Percentiles rank a stretch among this genome's conserved stretches.
phyloP scores from a whole-genome alignment of 2,329 filamentous ascomycete genomes.

The Macrophomina pseudophaseolina region DNA sequence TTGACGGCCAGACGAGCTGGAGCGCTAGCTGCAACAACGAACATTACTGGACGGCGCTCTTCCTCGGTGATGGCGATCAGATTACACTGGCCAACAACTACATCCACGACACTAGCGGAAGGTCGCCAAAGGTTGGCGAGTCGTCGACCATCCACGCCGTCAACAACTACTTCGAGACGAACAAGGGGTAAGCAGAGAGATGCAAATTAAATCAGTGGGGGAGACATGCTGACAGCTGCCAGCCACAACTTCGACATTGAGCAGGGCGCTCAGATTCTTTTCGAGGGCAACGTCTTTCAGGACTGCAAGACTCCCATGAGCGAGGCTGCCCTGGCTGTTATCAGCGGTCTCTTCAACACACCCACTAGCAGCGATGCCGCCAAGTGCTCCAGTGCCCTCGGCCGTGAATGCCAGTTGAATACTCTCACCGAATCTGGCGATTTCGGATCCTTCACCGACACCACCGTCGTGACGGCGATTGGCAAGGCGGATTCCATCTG shows the following conservation, averaged over 20 bases:
- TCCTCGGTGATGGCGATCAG: slow-evolving; percentile 47
- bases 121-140: slow-evolving; percentile 51
- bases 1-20: slow-evolving; percentile 51
- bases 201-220: neutral
- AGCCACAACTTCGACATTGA: slow-evolving; percentile 50
- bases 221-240: neutral
- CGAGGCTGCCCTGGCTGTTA: slow-evolving; percentile 34
- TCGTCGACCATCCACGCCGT: slow-evolving; percentile 33
- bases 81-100: slow-evolving; percentile 53
- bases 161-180: slow-evolving; percentile 46
- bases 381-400: slow-evolving; percentile 9
- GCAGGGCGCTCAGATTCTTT: slow-evolving; percentile 31
- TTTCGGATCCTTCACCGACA: slow-evolving; percentile 23
- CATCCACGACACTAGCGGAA: slow-evolving; percentile 52
- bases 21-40: slow-evolving; percentile 49
- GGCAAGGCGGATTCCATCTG: neutral
- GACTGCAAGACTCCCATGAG: slow-evolving; percentile 49
- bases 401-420: slow-evolving; percentile 24
- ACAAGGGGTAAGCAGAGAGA: slow-evolving; percentile 32
- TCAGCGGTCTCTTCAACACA: slow-evolving; percentile 38
- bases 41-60: slow-evolving; percentile 35
- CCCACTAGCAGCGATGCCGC: neutral
- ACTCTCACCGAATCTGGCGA: slow-evolving; percentile 24
- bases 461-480: neutral
- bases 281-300: slow-evolving; percentile 55